phyloP scores from a whole-genome alignment of 2,329 filamentous ascomycete genomes.

The Aspergillus spinulosporus region DNA sequence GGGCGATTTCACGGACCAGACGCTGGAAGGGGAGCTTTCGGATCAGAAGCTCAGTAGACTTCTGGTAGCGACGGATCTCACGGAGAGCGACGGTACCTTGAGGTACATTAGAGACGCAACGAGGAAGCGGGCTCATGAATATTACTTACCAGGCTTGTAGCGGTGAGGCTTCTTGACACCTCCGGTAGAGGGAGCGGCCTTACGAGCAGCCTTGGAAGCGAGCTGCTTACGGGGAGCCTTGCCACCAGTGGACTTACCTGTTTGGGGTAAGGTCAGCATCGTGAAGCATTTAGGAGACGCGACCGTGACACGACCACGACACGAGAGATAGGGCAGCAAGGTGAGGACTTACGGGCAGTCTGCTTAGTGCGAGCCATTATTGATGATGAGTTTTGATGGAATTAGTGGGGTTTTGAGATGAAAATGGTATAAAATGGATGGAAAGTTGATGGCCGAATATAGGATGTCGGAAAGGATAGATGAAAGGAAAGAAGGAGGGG shows the following conservation, averaged over 20 bases:
- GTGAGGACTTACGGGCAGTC: constrained; percentile 51
- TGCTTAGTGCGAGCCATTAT: constrained; percentile 56
- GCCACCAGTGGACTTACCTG: constrained; percentile 73
- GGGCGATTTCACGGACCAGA: constrained; percentile 93
- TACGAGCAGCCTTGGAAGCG: constrained; percentile 97
- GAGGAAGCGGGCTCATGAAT: too few species aligned
- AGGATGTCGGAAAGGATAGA: constrained; percentile 25
- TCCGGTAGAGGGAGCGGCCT: constrained; percentile 94
- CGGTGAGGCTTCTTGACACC: constrained; percentile 96
- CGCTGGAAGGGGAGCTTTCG: constrained; percentile 98
- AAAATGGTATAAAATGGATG: constrained; percentile 30
- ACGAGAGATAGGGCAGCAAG: constrained; percentile 25
- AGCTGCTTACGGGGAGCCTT: constrained; percentile 89
- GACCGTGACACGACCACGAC: constrained; percentile 22
- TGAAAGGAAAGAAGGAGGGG: constrained; percentile 40
- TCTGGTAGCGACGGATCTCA: constrained; percentile 98
- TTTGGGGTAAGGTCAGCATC: constrained; percentile 34
- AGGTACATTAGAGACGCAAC: constrained; percentile 27
- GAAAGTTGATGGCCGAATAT: constrained; percentile 30
- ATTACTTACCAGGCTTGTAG: constrained; percentile 70
- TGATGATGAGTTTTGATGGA: constrained; percentile 32
- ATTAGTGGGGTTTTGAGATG: constrained; percentile 31
- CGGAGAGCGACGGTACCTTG: constrained; percentile 86
- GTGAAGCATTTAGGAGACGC: constrained; percentile 24
- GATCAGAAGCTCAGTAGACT: constrained; percentile 93